Conservation (phyloP, 768 basidiomycete genomes). For the Termitomyces sp. region DNA sequence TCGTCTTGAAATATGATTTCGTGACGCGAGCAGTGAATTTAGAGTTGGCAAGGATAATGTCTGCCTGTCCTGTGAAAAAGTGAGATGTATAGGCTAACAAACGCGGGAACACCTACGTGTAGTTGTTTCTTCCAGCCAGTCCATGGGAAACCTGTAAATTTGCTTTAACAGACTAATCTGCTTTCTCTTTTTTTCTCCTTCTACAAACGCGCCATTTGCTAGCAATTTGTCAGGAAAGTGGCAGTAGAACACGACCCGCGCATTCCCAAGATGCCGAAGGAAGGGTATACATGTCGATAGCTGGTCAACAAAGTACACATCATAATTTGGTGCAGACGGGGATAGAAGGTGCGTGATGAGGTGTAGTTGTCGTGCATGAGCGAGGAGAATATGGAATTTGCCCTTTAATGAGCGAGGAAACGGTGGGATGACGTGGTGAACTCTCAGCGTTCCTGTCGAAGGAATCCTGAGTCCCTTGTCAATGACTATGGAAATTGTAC, state of each 20-base stretch:
- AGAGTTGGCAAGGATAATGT: slow-evolving; percentile 90
- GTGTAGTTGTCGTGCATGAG: slow-evolving; percentile 86
- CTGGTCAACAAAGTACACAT: slow-evolving; percentile 94
- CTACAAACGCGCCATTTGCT: slow-evolving; percentile 63
- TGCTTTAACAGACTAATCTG: slow-evolving; percentile 55
- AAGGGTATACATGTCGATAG: slow-evolving; percentile 90
- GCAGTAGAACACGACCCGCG: slow-evolving; percentile 94
- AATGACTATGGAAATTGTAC: not conserved
- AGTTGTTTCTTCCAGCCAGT: slow-evolving; percentile 84
- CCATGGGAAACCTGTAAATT: slow-evolving; percentile 86
- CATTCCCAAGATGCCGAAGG: slow-evolving; percentile 59
- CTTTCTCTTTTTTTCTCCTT: slow-evolving; percentile 42
- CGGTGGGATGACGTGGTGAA: slow-evolving; percentile 68
- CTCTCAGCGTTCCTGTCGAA: slow-evolving; percentile 69
- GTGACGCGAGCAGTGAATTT: slow-evolving; percentile 86
- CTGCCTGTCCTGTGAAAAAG: slow-evolving; percentile 66
- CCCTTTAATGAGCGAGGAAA: slow-evolving; percentile 80
- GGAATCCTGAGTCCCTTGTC: not conserved
- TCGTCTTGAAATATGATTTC: slow-evolving; percentile 66
- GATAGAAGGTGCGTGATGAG: slow-evolving; percentile 64
- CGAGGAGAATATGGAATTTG: slow-evolving; percentile 84
- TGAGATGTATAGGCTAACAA: not conserved
- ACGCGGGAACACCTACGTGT: slow-evolving; percentile 54
- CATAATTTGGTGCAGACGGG: slow-evolving; percentile 48
- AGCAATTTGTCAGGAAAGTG: slow-evolving; percentile 97